These are phyloP conservation scores for Phytophthora citricola DNA, from an alignment of 352 stramenopile genomes.

Conservation along the genomic window DNA sequence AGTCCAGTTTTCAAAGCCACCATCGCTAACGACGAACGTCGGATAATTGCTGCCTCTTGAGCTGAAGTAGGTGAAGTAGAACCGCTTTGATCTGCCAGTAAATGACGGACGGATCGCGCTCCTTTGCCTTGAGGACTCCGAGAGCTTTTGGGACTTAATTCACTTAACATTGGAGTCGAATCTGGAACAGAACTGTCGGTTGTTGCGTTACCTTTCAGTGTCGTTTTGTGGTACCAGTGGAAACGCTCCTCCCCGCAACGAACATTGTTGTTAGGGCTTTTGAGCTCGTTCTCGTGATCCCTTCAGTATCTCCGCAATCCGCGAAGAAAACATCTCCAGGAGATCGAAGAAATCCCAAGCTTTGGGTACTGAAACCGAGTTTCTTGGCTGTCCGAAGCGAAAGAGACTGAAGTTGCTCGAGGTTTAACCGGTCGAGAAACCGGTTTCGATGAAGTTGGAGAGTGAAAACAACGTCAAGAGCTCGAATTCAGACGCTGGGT, in stretches of 20 bases:
- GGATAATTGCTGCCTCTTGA: slow-evolving; percentile 19
- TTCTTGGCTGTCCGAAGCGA: slow-evolving; percentile 36
- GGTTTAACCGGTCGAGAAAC: slow-evolving; percentile 23
- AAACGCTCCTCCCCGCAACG: slow-evolving; percentile 59
- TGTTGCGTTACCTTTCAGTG: slow-evolving; percentile 29
- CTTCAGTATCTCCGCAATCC: slow-evolving; percentile 53
- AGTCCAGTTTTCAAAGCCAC: slow-evolving; percentile 31
- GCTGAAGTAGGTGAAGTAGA: neutral
- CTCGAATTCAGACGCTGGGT: slow-evolving; percentile 46
- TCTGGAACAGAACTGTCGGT: slow-evolving; percentile 6
- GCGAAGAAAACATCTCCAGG: slow-evolving; percentile 46
- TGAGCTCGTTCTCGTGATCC: slow-evolving; percentile 42
- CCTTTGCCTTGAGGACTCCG: slow-evolving; percentile 20
- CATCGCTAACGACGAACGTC: slow-evolving; percentile 36
- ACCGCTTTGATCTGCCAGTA: slow-evolving; percentile 1
- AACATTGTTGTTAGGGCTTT: slow-evolving; percentile 47
- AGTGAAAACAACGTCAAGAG: slow-evolving; percentile 47
- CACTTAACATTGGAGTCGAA: neutral
- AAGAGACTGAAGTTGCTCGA: slow-evolving; percentile 25
- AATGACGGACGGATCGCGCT: slow-evolving; percentile 11
- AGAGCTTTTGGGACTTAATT: slow-evolving; percentile 7
- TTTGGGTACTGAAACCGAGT: slow-evolving; percentile 46
- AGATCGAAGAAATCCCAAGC: slow-evolving; percentile 32
- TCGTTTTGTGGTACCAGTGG: slow-evolving; percentile 64
- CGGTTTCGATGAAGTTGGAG: slow-evolving; percentile 50